These are phyloP conservation scores for Monosporascus sp. DNA, from an alignment of 2,329 filamentous ascomycete species.

Conservation along the genomic window DNA sequence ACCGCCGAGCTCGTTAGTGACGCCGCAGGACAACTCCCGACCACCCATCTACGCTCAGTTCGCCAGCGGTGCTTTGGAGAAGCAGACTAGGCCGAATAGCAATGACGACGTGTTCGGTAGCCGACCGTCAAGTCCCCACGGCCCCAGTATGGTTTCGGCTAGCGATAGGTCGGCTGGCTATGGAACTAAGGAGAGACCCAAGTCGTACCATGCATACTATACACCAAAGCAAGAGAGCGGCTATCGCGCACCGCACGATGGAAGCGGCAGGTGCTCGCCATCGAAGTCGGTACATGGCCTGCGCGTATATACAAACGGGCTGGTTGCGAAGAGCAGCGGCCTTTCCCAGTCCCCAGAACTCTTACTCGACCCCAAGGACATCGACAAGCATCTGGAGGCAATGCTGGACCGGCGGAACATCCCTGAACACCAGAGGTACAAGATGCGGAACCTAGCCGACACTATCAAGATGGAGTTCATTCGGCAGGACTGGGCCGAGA, in stretches of 20 bases:
- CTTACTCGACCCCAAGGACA: conserved; percentile 46
- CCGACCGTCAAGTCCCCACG: neutral
- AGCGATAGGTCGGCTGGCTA: conserved; percentile 13
- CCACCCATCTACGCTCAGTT: conserved; percentile 83
- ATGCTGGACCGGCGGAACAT: conserved; percentile 84
- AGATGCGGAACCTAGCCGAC: conserved; percentile 84
- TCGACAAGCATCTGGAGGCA: conserved; percentile 53
- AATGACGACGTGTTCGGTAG: conserved; percentile 6
- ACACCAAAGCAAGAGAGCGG: conserved; percentile 14
- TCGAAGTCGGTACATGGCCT: conserved; percentile 36
- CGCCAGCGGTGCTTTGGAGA: conserved; percentile 32
- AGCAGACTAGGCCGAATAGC: conserved; percentile 10
- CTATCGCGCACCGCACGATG: conserved; percentile 12
- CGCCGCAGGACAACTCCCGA: conserved; percentile 35
- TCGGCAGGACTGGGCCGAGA: conserved; percentile 76
- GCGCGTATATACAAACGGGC: conserved; percentile 32
- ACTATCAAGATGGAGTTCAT: conserved; percentile 96
- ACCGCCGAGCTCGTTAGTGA: conserved; percentile 45
- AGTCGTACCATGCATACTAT: conserved; percentile 41
- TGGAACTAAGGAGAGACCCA: conserved; percentile 39
- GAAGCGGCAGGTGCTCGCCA: conserved; percentile 19
- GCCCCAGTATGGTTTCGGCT: conserved; percentile 9
- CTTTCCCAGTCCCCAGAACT: conserved; percentile 43
- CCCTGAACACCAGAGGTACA: conserved; percentile 86
- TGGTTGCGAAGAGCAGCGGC: conserved; percentile 34